Evolutionary conservation across 768 basidiomycete species (phyloP), one percentile per base, ranked within the genome.

Genomic region (Pisolithus tinctorius): DNA sequence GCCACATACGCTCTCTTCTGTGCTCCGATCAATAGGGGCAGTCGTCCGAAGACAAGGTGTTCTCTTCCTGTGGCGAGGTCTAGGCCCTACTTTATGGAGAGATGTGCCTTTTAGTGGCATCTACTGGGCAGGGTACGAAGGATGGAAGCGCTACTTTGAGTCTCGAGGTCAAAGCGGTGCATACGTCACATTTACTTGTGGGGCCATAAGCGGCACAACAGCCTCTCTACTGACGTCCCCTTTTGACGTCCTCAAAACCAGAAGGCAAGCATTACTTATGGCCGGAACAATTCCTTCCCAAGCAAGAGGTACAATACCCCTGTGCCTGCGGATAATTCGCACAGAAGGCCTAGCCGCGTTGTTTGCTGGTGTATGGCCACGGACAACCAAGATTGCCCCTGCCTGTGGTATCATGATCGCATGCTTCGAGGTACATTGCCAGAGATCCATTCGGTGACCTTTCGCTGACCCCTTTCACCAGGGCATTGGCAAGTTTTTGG

Each of bases 321-420:
- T 96, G 6, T 69, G 90, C 34, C 54, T 78, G 53, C 79, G 81
- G 51, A 85, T 98, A 41, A 61, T 91, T 34, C 80, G 75, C 51
- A 85, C 79, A 4, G 96, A 99, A 65, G 96, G 96, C 1, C 55
- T 73, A 4, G 67, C 78, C 8, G 87, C 89, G 2, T 71, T 97
- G 45, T 95, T 87, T 63, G 84, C 90, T 31, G 96, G 96, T 0
- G 70, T 92, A 38, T 67, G 83, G 7, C 95, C 95, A 47, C 83
- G 96, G 37, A 83, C 94, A 48, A 92, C 83, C 40, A 99, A 98
- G 69, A 95, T 96, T 55, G 92, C 92, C 10, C 96, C 96, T 37
- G 96, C 95, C 39, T 99, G 96, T 68, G 95, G 95, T 23, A 86
- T 99, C 58, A 97, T 98, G 95, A 96, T 97, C 65, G 83, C 89